These are phyloP conservation scores for Tilletia setariae DNA, from an alignment of 1,284 basidiomycete genomes.

Conservation along the genomic window DNA sequence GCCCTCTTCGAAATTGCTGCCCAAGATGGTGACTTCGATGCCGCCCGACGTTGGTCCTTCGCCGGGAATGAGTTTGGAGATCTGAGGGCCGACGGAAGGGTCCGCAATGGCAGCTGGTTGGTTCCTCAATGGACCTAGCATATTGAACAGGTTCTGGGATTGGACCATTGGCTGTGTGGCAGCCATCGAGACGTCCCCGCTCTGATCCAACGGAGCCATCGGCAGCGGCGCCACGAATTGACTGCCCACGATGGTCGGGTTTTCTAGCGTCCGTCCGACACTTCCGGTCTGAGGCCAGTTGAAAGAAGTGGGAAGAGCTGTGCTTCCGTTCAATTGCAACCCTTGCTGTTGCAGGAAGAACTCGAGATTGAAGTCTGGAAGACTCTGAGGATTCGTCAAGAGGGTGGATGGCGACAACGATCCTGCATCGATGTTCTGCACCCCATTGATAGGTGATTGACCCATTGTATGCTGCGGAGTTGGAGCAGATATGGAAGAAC, in stretches of 20 bases:
- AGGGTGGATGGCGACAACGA: slow-evolving; percentile 41
- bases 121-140: no score
- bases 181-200: no score
- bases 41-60: slow-evolving; percentile 79
- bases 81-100: slow-evolving; percentile 18
- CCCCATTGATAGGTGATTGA: not conserved
- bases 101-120: not conserved
- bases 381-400: slow-evolving; percentile 42
- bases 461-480: not conserved
- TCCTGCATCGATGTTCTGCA: slow-evolving; percentile 18
- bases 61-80: slow-evolving; percentile 65
- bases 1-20: slow-evolving; percentile 64
- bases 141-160: no score
- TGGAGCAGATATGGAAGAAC: not conserved
- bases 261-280: not conserved
- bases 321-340: slow-evolving; percentile 4
- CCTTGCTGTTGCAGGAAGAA: slow-evolving; percentile 39
- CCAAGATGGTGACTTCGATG: slow-evolving; percentile 89
- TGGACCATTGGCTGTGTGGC: no score
- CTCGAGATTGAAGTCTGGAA: slow-evolving; percentile 43
- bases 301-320: slow-evolving; percentile 11
- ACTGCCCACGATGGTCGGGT: no score
- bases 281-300: slow-evolving; percentile 6
- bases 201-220: not conserved
- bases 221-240: not conserved